These are phyloP conservation scores for Arthrobotrys sphaeroides DNA, from an alignment of 2,329 filamentous ascomycete genomes.

Conservation along the genomic window DNA sequence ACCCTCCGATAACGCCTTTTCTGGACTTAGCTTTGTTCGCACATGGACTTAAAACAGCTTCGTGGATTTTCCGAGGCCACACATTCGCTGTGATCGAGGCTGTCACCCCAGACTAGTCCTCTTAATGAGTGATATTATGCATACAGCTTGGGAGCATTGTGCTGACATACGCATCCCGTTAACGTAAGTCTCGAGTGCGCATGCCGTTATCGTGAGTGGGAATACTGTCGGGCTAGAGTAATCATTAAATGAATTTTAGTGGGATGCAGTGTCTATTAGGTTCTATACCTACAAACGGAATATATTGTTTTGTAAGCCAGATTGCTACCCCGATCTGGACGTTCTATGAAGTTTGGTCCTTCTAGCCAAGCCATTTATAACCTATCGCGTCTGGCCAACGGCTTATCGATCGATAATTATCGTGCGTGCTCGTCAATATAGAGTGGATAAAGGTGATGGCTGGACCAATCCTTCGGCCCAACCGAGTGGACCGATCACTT, in stretches of 20 bases:
- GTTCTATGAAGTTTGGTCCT: too few relatives aligned
- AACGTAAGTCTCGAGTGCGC: background rate
- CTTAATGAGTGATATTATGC: conserved; percentile 11
- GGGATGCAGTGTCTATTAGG: background rate
- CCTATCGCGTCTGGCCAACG: too few relatives aligned
- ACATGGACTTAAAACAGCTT: background rate
- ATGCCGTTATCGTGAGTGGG: background rate
- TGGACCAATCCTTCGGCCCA: too few relatives aligned
- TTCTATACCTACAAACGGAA: background rate
- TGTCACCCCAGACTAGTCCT: background rate
- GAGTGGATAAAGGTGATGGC: too few relatives aligned
- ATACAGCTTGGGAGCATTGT: background rate
- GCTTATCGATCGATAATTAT: too few relatives aligned
- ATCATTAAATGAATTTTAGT: background rate
- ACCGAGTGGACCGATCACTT: conserved; percentile 12
- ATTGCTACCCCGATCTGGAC: background rate
- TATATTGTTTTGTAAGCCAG: background rate
- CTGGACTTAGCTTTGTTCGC: conserved; percentile 11
- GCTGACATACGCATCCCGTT: background rate
- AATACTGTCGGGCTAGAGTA: background rate
- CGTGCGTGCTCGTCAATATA: too few relatives aligned
- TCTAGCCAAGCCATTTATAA: background rate
- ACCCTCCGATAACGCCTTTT: conserved; percentile 27
- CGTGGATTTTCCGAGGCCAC: background rate
- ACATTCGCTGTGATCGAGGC: background rate